A percentile compares a stretch with the other conserved stretches of the same genome.
These are phyloP conservation scores for Microglena sp. DNA, from an alignment of 139 green algal genomes.

Conservation along the genomic window DNA sequence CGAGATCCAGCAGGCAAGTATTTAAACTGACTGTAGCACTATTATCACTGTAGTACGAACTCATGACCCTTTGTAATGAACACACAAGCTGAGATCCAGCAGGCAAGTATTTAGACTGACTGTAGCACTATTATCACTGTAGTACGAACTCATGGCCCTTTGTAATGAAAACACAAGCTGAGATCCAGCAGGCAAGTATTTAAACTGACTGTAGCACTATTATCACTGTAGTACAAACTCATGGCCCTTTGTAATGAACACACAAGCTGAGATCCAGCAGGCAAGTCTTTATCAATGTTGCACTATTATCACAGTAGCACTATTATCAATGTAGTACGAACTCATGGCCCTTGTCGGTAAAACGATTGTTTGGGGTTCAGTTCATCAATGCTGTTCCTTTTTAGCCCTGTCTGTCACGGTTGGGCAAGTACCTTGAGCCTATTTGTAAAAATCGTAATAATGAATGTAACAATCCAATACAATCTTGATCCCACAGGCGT, in stretches of 20 bases:
- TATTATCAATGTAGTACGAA: not conserved
- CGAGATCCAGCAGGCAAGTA: not conserved
- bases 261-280: conserved; percentile 16
- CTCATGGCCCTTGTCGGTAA: not conserved
- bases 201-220: not conserved
- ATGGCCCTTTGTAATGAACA: conserved; percentile 79
- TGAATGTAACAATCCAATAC: not conserved
- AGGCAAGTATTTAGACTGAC: not conserved
- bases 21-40: not conserved
- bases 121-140: not conserved
- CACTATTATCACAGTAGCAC: not conserved
- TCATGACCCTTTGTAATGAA: not conserved
- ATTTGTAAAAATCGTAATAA: not conserved
- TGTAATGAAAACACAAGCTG: not conserved
- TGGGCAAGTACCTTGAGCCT: conserved; percentile 54
- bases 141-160: not conserved
- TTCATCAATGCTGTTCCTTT: not conserved
- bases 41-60: not conserved
- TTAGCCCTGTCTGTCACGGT: not conserved
- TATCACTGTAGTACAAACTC: not conserved
- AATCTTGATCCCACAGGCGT: conserved; percentile 54
- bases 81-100: not conserved
- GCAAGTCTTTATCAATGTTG: not conserved
- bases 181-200: not conserved
- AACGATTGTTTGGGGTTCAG: not conserved